Evolutionary conservation across 371 early-diverging fungal genomes (phyloP), one percentile per base, ranked within the genome.

Genomic region (Mycotypha africana): DNA sequence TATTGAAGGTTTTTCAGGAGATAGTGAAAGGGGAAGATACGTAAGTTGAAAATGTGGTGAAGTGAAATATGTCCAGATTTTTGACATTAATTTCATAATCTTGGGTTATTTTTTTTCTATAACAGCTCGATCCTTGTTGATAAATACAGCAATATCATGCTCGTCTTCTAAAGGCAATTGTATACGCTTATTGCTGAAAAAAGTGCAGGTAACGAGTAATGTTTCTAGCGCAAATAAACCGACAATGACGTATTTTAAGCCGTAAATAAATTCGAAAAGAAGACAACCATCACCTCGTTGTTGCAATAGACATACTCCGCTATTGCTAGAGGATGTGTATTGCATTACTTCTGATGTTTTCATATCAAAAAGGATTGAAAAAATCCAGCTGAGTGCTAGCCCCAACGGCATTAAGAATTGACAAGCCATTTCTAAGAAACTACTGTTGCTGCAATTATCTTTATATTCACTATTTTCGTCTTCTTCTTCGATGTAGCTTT

Each of bases 391-490:
- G 15, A 63, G 36, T 9, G 65, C 57, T 21, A 73, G 31, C 15
- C 66, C 74, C 21, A 59, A 35, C 6, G 74, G 66, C 66, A 72
- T 65, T 10, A 72, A 25, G 5, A 64, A 50, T 39, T 64, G 67
- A 42, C 67, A 65, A 2, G 58, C 10, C 7, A 53, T 42, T 21
- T 70, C 66, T 23, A 44, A 36, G 5, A 49, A 9, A 17, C 37
- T 38, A n/a, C n/a, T n/a, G n/a, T n/a, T n/a, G n/a, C n/a, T 16
- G n/a, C 42, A 28, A 15, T 10, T 15, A 15, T 25, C 42, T 2
- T n/a, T n/a, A n/a, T n/a, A n/a, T 30, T 33, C n/a, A 10, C 28
- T 22, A 33, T 6, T 32, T 25, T 19, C n/a, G 2, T 24, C 35
- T 21, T 25, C 25, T 6, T 28, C 12, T n/a, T n/a, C n/a, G n/a